phyloP scores from a whole-genome alignment of 140 eudicot species.

The Ambrosia hybrid region DNA sequence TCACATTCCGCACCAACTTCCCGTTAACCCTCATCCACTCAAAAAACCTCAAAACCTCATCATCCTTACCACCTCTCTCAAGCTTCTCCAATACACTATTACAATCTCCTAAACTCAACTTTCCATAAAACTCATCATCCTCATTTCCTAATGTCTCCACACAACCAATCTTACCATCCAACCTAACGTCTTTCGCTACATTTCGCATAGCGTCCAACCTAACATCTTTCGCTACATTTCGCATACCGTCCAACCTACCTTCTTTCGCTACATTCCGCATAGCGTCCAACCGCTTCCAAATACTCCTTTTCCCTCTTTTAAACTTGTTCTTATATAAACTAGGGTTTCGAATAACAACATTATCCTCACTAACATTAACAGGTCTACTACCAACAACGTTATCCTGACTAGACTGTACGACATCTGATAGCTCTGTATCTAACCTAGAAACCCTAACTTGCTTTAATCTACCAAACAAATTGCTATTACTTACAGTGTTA shows the following conservation, averaged over 20 bases:
- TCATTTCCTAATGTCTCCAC: slow-evolving; percentile 18
- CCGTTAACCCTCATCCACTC: slow-evolving; percentile 77
- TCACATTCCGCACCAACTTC: slow-evolving; percentile 59
- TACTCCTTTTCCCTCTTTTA: slow-evolving; percentile 42
- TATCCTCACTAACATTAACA: slow-evolving; percentile 28
- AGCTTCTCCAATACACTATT: slow-evolving; percentile 55
- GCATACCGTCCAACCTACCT: too few species aligned
- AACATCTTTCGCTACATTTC: too few species aligned
- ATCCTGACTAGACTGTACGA: slow-evolving; percentile 20
- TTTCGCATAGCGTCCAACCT: too few species aligned
- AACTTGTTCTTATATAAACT: slow-evolving; percentile 24
- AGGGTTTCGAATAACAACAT: slow-evolving; percentile 28
- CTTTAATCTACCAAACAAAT: slow-evolving; percentile 40
- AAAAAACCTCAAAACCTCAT: slow-evolving; percentile 52
- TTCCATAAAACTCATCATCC: slow-evolving; percentile 20
- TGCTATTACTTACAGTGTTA: background rate
- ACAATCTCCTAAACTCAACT: slow-evolving; percentile 43
- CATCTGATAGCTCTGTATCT: slow-evolving; percentile 44
- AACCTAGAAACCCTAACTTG: slow-evolving; percentile 54
- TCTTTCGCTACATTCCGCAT: too few species aligned
- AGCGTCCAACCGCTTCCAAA: slow-evolving; percentile 59
- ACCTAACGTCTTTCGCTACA: background rate
- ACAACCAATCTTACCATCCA: background rate
- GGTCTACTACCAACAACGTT: slow-evolving; percentile 28
- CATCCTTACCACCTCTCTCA: slow-evolving; percentile 52